phyloP scores from a whole-genome alignment of 129 eudicot species.

The Helianthus tuberosus region DNA sequence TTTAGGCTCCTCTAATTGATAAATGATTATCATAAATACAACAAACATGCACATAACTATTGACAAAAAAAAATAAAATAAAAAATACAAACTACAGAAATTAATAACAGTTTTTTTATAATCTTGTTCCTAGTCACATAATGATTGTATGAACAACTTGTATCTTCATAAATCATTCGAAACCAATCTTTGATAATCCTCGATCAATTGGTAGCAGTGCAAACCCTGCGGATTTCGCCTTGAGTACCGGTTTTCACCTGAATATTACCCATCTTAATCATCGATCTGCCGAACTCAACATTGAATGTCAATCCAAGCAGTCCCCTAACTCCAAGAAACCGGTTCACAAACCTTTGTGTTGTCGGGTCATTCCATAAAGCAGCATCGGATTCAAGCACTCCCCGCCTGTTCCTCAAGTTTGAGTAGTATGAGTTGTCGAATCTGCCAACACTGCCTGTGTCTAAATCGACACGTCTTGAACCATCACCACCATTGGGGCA shows the following conservation, averaged over 20 bases:
- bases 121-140: neutral
- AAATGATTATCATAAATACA: no score
- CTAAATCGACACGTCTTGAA: conserved; percentile 47
- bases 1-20: no score
- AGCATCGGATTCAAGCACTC: conserved; percentile 72
- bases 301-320: conserved; percentile 51
- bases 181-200: neutral
- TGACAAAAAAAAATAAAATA: no score
- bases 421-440: conserved; percentile 56
- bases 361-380: conserved; percentile 48
- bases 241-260: conserved; percentile 56
- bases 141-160: conserved; percentile 15
- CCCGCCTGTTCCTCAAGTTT: conserved; percentile 56
- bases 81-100: no score
- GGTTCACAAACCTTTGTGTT: conserved; percentile 50
- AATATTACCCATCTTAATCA: conserved; percentile 73
- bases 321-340: conserved; percentile 63
- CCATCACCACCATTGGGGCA: conserved; percentile 61
- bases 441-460: conserved; percentile 44
- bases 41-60: no score
- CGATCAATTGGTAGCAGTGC: conserved; percentile 48
- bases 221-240: conserved; percentile 75
- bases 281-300: conserved; percentile 63
- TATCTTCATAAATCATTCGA: neutral
- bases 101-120: no score